Evolutionary conservation across 2,329 filamentous ascomycete genomes (phyloP).

Genomic region (Alternaria atra): DNA sequence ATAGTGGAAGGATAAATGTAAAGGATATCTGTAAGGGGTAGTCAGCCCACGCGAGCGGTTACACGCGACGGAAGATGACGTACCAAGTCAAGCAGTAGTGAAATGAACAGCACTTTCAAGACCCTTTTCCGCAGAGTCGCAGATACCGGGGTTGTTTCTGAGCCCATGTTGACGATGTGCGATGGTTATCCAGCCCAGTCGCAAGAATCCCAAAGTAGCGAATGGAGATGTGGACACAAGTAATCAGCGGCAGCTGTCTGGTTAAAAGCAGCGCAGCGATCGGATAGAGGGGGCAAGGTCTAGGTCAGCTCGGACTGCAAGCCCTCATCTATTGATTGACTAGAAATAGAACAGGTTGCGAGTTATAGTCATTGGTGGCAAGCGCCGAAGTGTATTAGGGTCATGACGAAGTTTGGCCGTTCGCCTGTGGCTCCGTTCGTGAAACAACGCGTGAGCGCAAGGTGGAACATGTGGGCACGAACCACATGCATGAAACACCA

Average conservation of each 20-base stretch:
- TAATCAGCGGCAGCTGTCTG: constrained; percentile 20
- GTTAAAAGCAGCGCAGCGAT: constrained; percentile 26
- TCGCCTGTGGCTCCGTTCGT: constrained; percentile 18
- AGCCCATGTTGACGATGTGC: constrained; percentile 24
- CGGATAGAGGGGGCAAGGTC: constrained; percentile 22
- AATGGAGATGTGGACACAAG: constrained; percentile 21
- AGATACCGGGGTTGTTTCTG: constrained; percentile 48
- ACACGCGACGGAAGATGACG: constrained; percentile 42
- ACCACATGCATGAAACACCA: constrained; percentile 25
- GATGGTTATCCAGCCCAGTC: constrained; percentile 1
- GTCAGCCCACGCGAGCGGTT: constrained; percentile 19
- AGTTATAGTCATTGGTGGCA: constrained; percentile 14
- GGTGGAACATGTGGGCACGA: constrained; percentile 24
- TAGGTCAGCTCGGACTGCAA: constrained; percentile 18
- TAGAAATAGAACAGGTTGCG: constrained; percentile 27
- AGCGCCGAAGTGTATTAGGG: constrained; percentile 18
- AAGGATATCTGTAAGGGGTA: constrained; percentile 80
- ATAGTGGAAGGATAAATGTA: constrained; percentile 96
- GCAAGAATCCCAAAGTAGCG: background rate
- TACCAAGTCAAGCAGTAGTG: constrained; percentile 89
- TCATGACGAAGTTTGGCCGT: constrained; percentile 26
- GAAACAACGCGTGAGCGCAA: constrained; percentile 20
- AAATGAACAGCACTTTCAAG: constrained; percentile 86
- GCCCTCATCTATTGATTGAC: constrained; percentile 16
- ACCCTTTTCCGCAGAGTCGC: constrained; percentile 75